Base-by-base conservation (phyloP, 1,284 basidiomycete genomes). In the Moniliella sp. region DNA sequence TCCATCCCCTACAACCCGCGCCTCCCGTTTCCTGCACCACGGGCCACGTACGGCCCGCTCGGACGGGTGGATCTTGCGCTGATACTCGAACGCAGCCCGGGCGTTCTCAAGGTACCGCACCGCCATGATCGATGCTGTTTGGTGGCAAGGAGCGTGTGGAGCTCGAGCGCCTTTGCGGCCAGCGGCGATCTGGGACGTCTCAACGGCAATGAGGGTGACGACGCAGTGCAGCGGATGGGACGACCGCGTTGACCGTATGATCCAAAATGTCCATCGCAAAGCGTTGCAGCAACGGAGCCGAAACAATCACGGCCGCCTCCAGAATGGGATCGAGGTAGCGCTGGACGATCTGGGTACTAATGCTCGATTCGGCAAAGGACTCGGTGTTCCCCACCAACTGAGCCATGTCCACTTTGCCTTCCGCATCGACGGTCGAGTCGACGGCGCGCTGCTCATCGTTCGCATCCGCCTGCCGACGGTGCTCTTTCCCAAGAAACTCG, bases 371-470 rank as follows among this genome's bases (percentile, higher is more conserved):
- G 0, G 83, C 82, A 57, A 93, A 84, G 0, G 76, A 78, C 46
- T 82, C 78, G 0, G 82, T 82, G 49, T 86, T 86, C 2, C 91
- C 91, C 4, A 93, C 78, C 2, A 99, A n/a, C n/a, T n/a, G n/a
- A n/a, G n/a, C n/a, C n/a, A n/a, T n/a, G n/a, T n/a, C n/a, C n/a
- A n/a, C n/a, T n/a, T n/a, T n/a, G n/a, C n/a, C n/a, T n/a, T n/a
- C n/a, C n/a, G n/a, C n/a, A n/a, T n/a, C n/a, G n/a, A n/a, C n/a
- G n/a, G n/a, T n/a, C n/a, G n/a, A n/a, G n/a, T n/a, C n/a, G n/a
- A n/a, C n/a, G n/a, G n/a, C n/a, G n/a, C n/a, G n/a, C n/a, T n/a
- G n/a, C n/a, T n/a, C n/a, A n/a, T n/a, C n/a, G n/a, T n/a, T n/a
- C n/a, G n/a, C n/a, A n/a, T n/a, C 38, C 15, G 42, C 38, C 19